Evolutionary conservation across 176 grass and related monocot genomes (phyloP).

Genomic region (Lolium perenne): DNA sequence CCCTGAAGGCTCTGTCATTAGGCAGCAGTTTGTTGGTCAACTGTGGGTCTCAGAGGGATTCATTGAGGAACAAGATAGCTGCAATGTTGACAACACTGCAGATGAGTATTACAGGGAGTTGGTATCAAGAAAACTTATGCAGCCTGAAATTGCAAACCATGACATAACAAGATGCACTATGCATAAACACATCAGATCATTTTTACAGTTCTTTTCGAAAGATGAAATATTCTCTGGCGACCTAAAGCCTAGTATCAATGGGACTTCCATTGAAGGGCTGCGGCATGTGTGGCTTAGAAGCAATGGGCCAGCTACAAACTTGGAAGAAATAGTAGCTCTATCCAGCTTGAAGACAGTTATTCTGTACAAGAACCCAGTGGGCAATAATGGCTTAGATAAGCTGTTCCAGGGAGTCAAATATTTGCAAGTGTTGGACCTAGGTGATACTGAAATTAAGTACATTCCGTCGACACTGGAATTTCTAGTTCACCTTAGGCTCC

Average conservation of each 20-base stretch:
- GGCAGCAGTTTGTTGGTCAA: conserved; percentile 39
- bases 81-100: no score
- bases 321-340: conserved; percentile 30
- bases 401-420: conserved; percentile 45
- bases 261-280: conserved; percentile 3
- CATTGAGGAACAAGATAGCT: no score
- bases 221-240: conserved; percentile 39
- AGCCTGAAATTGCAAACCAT: neutral
- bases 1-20: conserved; percentile 53
- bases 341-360: conserved; percentile 42
- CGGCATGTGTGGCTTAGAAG: conserved; percentile 50
- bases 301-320: neutral
- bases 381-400: conserved; percentile 27
- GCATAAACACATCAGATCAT: conserved; percentile 40
- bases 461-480: conserved; percentile 55
- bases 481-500: conserved; percentile 59
- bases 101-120: no score
- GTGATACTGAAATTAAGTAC: conserved; percentile 46
- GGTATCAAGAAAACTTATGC: no score
- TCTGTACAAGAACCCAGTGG: conserved; percentile 37
- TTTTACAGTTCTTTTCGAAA: conserved; percentile 47
- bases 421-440: conserved; percentile 58
- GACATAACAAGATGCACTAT: neutral
- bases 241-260: conserved; percentile 1
- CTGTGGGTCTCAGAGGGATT: conserved; percentile 53